These are phyloP conservation scores for Dactylis glomerata DNA, from an alignment of 176 grass and related monocot genomes.

Conservation along the genomic window DNA sequence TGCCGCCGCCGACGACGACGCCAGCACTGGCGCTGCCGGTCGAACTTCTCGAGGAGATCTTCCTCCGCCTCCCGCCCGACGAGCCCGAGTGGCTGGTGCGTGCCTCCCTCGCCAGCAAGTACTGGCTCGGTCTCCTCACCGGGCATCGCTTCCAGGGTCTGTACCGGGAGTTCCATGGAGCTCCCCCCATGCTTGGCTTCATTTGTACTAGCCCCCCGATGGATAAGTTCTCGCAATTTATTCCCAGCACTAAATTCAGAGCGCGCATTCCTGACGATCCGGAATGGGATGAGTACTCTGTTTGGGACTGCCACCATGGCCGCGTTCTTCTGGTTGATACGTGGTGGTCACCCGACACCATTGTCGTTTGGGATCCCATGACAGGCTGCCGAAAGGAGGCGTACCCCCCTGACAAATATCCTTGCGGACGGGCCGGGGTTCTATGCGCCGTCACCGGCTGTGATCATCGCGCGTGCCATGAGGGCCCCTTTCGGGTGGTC, in stretches of 20 bases:
- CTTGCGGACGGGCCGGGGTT: too few species aligned
- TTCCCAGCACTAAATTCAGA: too few species aligned
- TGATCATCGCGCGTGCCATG: background rate
- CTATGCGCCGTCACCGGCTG: background rate
- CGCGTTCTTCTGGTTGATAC: background rate
- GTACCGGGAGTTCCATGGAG: background rate
- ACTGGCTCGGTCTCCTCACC: background rate
- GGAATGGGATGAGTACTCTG: too few species aligned
- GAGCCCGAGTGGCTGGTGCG: background rate
- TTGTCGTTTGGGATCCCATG: background rate
- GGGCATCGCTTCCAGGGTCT: background rate
- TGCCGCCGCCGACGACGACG: background rate
- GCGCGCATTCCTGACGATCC: too few species aligned
- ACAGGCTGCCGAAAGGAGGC: background rate
- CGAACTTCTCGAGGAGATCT: background rate
- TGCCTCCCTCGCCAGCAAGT: background rate
- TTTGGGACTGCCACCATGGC: background rate
- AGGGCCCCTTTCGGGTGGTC: background rate
- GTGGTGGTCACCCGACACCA: too few species aligned
- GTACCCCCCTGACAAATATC: background rate
- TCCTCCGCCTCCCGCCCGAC: background rate
- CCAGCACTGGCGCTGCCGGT: background rate
- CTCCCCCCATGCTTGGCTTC: background rate
- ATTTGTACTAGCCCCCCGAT: too few species aligned
- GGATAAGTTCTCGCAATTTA: too few species aligned